Base-by-base conservation (phyloP, 345 rosid genomes). In the Psidium friedrichsthalianum region DNA sequence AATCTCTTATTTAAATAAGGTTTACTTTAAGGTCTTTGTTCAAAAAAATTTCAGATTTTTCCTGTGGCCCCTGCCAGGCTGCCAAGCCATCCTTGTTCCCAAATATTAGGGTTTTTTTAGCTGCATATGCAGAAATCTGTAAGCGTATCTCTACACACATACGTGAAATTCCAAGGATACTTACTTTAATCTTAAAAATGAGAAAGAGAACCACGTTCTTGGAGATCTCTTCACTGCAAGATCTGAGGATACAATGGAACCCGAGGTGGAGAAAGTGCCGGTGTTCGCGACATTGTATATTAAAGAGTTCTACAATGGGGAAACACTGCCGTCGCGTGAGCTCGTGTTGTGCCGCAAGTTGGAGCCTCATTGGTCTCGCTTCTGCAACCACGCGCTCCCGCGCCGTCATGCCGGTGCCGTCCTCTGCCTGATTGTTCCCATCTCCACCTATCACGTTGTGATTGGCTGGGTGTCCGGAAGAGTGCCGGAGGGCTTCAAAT, bases 401-500 rank as follows among this genome's bases (percentile, higher is more conserved):
- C 87, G 92, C 94, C 40, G 11, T 83, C 9, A 52, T 80, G 86
- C 61, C 84, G 24, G 82, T 69, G 87, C 80, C 82, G 20, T 86
- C 90, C 54, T 86, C 88, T 14, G 55, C 83, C 3, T 25, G 57
- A 18, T 82, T 51, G 32, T 61, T 82, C 61, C 51, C 88, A 12
- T 32, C 82, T 32, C 83, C 53, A 20, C n/a, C 88, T 7, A 11
- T 56, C 25, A 27, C 0, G 6, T 56, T 22, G 11, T 51, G 11
- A 22, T 53, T 64, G 4, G 82, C 29, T 54, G 85, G 64, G n/a
- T 54, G 86, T 94, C 98, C 8, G 95, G 87, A 89, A 97, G 90
- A 51, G 96, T 97, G 90, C 96, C 96, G 51, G 98, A 93, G 29
- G 98, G 94, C 87, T 97, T 97, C 58, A 97, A 76, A 86, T 97